Evolutionary conservation across 1,284 basidiomycete species (phyloP).

Genomic region (Fistulinella cinereoalba): DNA sequence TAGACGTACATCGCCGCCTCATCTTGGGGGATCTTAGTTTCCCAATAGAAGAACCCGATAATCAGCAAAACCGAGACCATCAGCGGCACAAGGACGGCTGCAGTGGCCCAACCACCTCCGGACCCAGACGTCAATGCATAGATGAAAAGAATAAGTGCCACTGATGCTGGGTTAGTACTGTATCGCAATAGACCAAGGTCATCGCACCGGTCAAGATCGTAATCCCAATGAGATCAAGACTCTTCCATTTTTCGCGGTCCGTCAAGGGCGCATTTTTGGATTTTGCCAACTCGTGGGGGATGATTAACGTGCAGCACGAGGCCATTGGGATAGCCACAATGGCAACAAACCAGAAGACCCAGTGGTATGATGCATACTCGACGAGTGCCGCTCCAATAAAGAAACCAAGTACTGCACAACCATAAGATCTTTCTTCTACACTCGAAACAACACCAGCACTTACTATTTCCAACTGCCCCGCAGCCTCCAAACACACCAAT

Average conservation of each 20-base stretch:
- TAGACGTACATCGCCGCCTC: constrained; percentile 36
- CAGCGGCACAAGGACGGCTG: constrained; percentile 35
- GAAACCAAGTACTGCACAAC: constrained; percentile 36
- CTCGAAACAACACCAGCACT: constrained; percentile 4
- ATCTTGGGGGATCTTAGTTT: constrained; percentile 32
- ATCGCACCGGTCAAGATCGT: constrained; percentile 30
- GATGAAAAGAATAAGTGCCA: constrained; percentile 39
- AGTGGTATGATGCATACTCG: constrained; percentile 41
- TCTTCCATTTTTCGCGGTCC: constrained; percentile 18
- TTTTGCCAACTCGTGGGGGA: constrained; percentile 21
- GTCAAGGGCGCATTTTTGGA: neutral
- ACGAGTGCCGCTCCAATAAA: constrained; percentile 36
- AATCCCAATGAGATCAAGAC: constrained; percentile 34
- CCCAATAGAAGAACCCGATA: constrained; percentile 40
- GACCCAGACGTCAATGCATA: constrained; percentile 41
- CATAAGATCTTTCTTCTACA: neutral
- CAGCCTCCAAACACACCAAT: constrained; percentile 45
- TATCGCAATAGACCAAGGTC: neutral
- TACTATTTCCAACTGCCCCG: constrained; percentile 45
- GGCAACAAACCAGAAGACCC: constrained; percentile 47
- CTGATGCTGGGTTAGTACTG: constrained; percentile 18
- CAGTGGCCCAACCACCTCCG: constrained; percentile 35
- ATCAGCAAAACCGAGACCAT: constrained; percentile 37
- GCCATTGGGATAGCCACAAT: constrained; percentile 39
- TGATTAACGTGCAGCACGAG: constrained; percentile 30